These are phyloP conservation scores for Umbilicus rupestris DNA, from an alignment of 164 flowering plant genomes.

Conservation along the genomic window DNA sequence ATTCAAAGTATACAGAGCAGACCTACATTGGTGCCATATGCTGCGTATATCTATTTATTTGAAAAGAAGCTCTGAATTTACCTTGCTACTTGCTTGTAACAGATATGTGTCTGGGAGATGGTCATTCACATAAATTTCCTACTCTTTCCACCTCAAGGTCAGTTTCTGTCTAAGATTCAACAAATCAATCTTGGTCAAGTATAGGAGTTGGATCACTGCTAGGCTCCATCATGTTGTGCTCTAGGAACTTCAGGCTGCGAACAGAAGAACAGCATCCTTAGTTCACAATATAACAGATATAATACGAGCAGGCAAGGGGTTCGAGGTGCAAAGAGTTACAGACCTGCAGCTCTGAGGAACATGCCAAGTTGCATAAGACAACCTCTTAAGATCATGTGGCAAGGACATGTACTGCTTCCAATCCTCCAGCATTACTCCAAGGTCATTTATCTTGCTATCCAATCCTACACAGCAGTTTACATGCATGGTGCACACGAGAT, in stretches of 20 bases:
- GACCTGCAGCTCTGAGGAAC: constrained; percentile 75
- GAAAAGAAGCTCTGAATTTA: background rate
- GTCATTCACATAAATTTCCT: background rate
- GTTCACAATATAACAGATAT: background rate
- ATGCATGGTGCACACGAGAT: constrained; percentile 80
- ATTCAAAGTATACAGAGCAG: background rate
- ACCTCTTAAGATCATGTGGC: constrained; percentile 28
- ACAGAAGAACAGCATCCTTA: background rate
- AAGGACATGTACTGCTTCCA: constrained; percentile 53
- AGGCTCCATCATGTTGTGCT: background rate
- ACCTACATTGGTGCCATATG: background rate
- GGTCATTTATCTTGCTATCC: constrained; percentile 59
- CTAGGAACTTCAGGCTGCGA: constrained; percentile 2
- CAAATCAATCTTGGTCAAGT: background rate
- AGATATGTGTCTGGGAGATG: too few relatives aligned
- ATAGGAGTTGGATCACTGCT: background rate
- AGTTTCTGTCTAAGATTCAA: background rate
- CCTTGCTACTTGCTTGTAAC: too few relatives aligned
- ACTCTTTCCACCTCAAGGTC: background rate
- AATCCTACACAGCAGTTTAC: constrained; percentile 74
- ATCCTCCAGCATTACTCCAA: constrained; percentile 56
- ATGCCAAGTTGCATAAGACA: constrained; percentile 35
- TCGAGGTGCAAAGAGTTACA: background rate
- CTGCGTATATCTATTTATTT: background rate
- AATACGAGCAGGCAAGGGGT: background rate